phyloP scores from a whole-genome alignment of 768 basidiomycete genomes.

The Daedaleopsis nitida region DNA sequence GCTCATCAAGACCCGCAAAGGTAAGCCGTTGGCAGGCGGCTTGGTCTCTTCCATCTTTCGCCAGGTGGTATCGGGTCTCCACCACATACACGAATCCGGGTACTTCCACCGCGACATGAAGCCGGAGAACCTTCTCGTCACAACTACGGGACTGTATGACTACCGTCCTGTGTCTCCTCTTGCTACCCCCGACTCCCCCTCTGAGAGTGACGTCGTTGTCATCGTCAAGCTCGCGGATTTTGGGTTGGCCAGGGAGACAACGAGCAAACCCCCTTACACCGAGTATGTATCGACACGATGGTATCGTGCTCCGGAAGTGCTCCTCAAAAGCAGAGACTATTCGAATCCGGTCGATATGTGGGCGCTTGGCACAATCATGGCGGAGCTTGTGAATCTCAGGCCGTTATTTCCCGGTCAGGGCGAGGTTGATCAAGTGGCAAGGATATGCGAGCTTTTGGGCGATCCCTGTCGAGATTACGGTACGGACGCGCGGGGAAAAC shows the following conservation, averaged over 20 bases:
- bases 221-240: slow-evolving; percentile 99
- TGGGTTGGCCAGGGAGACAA: slow-evolving; percentile 90
- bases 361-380: slow-evolving; percentile 98
- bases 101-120: slow-evolving; percentile 99
- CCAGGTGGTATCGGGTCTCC: slow-evolving; percentile 86
- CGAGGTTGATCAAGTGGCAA: slow-evolving; percentile 89
- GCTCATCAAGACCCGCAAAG: slow-evolving; percentile 95
- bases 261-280: slow-evolving; percentile 90
- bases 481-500: slow-evolving; percentile 63
- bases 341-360: slow-evolving; percentile 99
- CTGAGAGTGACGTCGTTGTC: slow-evolving; percentile 92
- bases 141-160: slow-evolving; percentile 93
- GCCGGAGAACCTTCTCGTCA: slow-evolving; percentile 98
- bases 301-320: slow-evolving; percentile 98
- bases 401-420: slow-evolving; percentile 94
- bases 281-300: slow-evolving; percentile 99
- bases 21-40: slow-evolving; percentile 93
- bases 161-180: slow-evolving; percentile 81
- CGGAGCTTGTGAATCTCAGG: slow-evolving; percentile 91
- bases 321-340: slow-evolving; percentile 89
- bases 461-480: slow-evolving; percentile 89
- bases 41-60: slow-evolving; percentile 93
- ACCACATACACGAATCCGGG: slow-evolving; percentile 89
- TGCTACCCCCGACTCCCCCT: slow-evolving; percentile 60
- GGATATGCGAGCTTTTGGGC: slow-evolving; percentile 91